These are phyloP conservation scores for Hsuehochloa calcarea DNA, from an alignment of 176 grass and related monocot genomes.

Conservation along the genomic window DNA sequence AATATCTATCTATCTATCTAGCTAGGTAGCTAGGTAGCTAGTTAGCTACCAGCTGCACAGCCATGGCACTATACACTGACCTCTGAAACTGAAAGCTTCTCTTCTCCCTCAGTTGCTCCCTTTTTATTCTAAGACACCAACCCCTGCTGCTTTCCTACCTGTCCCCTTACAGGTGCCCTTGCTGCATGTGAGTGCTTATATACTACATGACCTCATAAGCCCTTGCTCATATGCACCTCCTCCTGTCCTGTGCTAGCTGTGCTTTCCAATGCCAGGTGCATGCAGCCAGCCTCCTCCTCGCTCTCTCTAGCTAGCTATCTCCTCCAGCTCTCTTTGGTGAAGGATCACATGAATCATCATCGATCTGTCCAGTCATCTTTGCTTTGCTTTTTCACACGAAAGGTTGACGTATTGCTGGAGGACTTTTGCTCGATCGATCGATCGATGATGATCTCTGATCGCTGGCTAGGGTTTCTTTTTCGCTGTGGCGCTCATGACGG, in stretches of 20 bases:
- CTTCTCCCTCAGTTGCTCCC: slow-evolving; percentile 8
- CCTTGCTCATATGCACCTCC: neutral
- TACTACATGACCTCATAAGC: slow-evolving; percentile 46
- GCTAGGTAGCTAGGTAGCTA: neutral
- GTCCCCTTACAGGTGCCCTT: slow-evolving; percentile 39
- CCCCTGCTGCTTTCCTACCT: slow-evolving; percentile 30
- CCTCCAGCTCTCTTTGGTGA: slow-evolving; percentile 8
- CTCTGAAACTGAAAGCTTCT: slow-evolving; percentile 20
- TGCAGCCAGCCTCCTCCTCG: neutral
- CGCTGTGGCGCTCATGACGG: slow-evolving; percentile 34
- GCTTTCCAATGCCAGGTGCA: slow-evolving; percentile 46
- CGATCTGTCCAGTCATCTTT: neutral
- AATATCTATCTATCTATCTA: neutral
- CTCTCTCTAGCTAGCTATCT: neutral
- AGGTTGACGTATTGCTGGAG: slow-evolving; percentile 37
- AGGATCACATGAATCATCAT: slow-evolving; percentile 39
- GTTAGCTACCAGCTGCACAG: slow-evolving; percentile 14
- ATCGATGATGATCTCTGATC: neutral
- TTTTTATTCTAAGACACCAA: slow-evolving; percentile 28
- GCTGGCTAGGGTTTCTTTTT: neutral
- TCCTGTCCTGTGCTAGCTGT: neutral
- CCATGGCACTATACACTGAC: slow-evolving; percentile 25
- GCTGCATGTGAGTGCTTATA: slow-evolving; percentile 63
- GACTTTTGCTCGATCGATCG: neutral
- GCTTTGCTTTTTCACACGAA: slow-evolving; percentile 13